Evolutionary conservation across 345 rosid genomes (phyloP), one percentile per base, ranked within the genome.

Genomic region (Psidium guajava): DNA sequence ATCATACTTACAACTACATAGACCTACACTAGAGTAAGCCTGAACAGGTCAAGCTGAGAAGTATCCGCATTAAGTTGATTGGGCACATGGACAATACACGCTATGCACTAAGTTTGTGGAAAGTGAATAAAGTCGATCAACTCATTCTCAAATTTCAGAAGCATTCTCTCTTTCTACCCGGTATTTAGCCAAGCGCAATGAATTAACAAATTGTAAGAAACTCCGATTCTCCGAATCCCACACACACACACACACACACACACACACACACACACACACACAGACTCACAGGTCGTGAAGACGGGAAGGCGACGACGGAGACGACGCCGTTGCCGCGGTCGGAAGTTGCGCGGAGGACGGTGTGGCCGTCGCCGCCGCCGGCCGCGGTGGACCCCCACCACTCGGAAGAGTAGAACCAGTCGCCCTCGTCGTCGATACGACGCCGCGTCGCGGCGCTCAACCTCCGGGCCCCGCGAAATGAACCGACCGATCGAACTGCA

Each of bases 221-320:
- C 44, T 50, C 40, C 12, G 28, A 28, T 15, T 32, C 83, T 14
- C 40, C 12, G 28, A 28, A 6, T 32, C 83, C 7, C n/a, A n/a
- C n/a, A n/a, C n/a, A n/a, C n/a, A n/a, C n/a, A n/a, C n/a, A n/a
- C n/a, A n/a, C n/a, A n/a, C n/a, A n/a, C n/a, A n/a, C n/a, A n/a
- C n/a, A n/a, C n/a, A n/a, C n/a, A n/a, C n/a, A n/a, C n/a, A n/a
- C n/a, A n/a, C n/a, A n/a, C n/a, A n/a, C n/a, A n/a, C n/a, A n/a
- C n/a, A n/a, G n/a, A 93, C 96, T 90, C 53, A 97, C 99, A 12
- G 99, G 99, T 75, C 86, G 90, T 49, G 99, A 97, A 86, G 94
- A 90, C 87, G 98, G 96, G 82, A 90, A 90, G 0, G 97, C 91
- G 40, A 92, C 87, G 42, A 97, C 97, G 0, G 99, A 97, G 58